Evolutionary conservation across 73 alveolate species (phyloP).

Genomic region (Tetrahymena borealis): DNA sequence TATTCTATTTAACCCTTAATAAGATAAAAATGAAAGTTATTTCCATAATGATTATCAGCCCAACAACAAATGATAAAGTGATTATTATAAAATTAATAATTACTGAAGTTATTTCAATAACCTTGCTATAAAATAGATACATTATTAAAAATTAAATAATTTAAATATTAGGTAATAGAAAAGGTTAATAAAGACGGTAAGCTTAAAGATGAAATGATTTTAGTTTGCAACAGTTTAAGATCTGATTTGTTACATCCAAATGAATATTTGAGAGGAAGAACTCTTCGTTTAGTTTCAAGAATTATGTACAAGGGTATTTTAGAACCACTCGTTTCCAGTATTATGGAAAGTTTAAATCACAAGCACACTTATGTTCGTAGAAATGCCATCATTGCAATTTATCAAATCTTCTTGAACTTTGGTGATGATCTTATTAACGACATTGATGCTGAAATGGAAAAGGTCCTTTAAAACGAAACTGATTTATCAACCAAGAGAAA

Average conservation of each 20-base stretch:
- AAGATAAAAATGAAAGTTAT: neutral
- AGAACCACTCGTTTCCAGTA: constrained; percentile 80
- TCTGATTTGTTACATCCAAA: constrained; percentile 93
- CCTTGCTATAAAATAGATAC: too few relatives aligned
- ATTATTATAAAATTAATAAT: neutral
- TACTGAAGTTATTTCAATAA: too few relatives aligned
- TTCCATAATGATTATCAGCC: neutral
- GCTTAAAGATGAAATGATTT: constrained; percentile 91
- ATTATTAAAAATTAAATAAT: neutral
- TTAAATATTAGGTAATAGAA: constrained; percentile 50
- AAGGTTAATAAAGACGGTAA: constrained; percentile 90
- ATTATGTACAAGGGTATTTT: constrained; percentile 76
- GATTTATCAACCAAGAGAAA: constrained; percentile 94
- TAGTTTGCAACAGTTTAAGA: constrained; percentile 93
- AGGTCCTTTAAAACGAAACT: constrained; percentile 78
- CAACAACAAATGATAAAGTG: neutral
- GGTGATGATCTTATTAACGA: constrained; percentile 91
- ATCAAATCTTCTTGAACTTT: constrained; percentile 70
- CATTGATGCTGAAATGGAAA: constrained; percentile 77
- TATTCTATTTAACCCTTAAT: too few relatives aligned
- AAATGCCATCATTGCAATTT: constrained; percentile 90
- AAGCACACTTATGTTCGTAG: constrained; percentile 95
- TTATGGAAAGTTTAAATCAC: constrained; percentile 83
- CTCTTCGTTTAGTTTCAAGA: constrained; percentile 85
- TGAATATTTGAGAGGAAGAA: constrained; percentile 93